Evolutionary conservation across 108 stramenopile species (phyloP).

Genomic region (Fistulifera pelliculosa): DNA sequence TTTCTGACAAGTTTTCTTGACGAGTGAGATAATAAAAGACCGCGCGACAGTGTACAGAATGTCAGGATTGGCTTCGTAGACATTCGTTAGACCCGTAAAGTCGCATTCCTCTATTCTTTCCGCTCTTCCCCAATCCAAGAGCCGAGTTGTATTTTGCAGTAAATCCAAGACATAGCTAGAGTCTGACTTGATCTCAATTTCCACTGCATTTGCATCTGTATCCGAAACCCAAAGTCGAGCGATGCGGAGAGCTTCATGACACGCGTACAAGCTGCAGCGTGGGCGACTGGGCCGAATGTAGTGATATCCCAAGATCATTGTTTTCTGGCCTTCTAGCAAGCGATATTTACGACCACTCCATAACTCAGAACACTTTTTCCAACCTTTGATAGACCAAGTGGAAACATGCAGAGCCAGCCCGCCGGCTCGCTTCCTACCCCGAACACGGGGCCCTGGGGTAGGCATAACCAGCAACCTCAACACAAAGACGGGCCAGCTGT

Average conservation of each 20-base stretch:
- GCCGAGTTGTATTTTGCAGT: conserved; percentile 1
- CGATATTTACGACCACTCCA: too few species aligned
- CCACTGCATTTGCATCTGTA: not conserved
- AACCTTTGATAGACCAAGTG: too few species aligned
- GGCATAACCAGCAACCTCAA: not conserved
- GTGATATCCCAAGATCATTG: conserved; percentile 6
- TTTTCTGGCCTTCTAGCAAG: not conserved
- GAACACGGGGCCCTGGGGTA: not conserved
- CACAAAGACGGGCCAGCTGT: not conserved
- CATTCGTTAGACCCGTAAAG: too few species aligned
- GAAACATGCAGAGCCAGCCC: conserved; percentile 1
- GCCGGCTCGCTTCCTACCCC: conserved; percentile 7
- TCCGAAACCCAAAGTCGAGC: conserved; percentile 3
- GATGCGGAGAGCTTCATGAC: conserved; percentile 11
- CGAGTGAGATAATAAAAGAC: conserved; percentile 3
- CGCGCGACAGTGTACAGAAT: conserved; percentile 14
- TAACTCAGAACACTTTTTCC: too few species aligned
- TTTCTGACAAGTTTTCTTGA: not conserved
- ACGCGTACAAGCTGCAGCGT: conserved; percentile 17
- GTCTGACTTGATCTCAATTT: conserved; percentile 10
- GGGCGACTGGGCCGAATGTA: conserved; percentile 9
- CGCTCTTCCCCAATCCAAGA: conserved; percentile 6
- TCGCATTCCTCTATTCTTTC: not conserved
- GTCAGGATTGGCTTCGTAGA: conserved; percentile 8
- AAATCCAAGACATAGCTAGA: conserved; percentile 9